Percentiles rank a stretch among this genome's conserved stretches.
Evolutionary conservation across 768 basidiomycete species (phyloP).

Genomic region (Pleurotus ostreatus): DNA sequence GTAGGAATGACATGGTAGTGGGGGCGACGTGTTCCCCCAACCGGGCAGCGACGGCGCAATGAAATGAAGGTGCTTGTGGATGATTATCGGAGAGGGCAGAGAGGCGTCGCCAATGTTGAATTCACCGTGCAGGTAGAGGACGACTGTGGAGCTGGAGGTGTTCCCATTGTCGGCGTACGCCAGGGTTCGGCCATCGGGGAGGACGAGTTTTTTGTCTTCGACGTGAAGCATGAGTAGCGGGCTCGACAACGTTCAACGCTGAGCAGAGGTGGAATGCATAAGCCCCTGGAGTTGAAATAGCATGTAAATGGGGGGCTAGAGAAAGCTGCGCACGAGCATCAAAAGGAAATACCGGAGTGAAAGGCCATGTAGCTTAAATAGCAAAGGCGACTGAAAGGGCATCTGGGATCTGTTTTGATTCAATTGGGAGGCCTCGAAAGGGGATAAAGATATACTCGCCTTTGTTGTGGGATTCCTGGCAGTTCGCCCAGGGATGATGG

Average conservation of each 20-base stretch:
- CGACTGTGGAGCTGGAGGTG: conserved; percentile 39
- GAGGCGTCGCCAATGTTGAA: conserved; percentile 47
- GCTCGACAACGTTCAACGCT: background rate
- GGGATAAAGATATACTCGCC: background rate
- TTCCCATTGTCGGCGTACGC: conserved; percentile 55
- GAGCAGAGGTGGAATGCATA: background rate
- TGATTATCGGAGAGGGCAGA: conserved; percentile 26
- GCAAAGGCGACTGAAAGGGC: background rate
- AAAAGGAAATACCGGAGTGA: background rate
- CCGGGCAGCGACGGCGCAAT: conserved; percentile 54
- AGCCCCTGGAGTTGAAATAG: background rate
- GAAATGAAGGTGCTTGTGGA: conserved; percentile 38
- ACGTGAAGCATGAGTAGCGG: conserved; percentile 22
- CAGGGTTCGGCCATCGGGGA: conserved; percentile 42
- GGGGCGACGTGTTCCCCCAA: conserved; percentile 52
- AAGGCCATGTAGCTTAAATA: background rate
- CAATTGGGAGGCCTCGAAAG: background rate
- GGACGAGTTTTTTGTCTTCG: conserved; percentile 32
- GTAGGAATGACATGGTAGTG: conserved; percentile 29
- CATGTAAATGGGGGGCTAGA: background rate
- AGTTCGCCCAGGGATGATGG: background rate
- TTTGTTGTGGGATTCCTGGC: background rate
- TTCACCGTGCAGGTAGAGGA: conserved; percentile 54
- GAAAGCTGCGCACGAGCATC: background rate
- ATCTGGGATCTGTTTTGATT: background rate